Evolutionary conservation across 108 stramenopile species (phyloP).

Genomic region (Nannochloropsis oceanica): DNA sequence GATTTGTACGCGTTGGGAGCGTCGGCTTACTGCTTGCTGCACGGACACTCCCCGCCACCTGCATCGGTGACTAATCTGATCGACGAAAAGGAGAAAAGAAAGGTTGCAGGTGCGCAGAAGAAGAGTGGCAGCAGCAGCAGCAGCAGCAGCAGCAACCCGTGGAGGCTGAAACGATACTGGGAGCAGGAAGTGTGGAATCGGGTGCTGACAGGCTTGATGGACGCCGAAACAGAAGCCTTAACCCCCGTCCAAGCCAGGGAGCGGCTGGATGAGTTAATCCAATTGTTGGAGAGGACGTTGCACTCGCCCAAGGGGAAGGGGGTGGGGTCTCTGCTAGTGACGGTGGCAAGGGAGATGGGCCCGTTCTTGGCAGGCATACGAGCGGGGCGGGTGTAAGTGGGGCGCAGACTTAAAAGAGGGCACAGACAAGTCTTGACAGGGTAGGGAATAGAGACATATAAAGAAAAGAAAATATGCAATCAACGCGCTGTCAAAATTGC

Average conservation of each 20-base stretch:
- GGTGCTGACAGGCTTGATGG: not conserved
- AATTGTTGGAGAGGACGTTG: not conserved
- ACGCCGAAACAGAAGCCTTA: not conserved
- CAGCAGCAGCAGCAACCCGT: not conserved
- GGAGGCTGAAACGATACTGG: not conserved
- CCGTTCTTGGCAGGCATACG: not conserved
- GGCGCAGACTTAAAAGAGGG: not conserved
- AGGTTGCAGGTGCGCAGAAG: not conserved
- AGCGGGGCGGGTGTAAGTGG: not conserved
- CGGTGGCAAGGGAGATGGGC: not conserved
- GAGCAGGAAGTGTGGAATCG: not conserved
- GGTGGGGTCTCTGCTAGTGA: not conserved
- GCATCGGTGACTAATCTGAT: not conserved
- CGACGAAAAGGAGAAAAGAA: not conserved
- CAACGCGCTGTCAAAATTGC: no score
- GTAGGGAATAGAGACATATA: no score
- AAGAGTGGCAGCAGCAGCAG: not conserved
- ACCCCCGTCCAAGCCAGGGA: not conserved
- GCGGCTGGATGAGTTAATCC: not conserved
- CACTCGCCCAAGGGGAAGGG: not conserved
- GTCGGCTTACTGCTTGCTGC: not conserved
- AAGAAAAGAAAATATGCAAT: no score
- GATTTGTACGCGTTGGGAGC: not conserved
- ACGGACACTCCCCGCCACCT: not conserved
- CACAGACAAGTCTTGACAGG: not conserved